Base-by-base conservation (phyloP, 2,329 filamentous ascomycete species). In the Pseudogymnoascus verrucosus region DNA sequence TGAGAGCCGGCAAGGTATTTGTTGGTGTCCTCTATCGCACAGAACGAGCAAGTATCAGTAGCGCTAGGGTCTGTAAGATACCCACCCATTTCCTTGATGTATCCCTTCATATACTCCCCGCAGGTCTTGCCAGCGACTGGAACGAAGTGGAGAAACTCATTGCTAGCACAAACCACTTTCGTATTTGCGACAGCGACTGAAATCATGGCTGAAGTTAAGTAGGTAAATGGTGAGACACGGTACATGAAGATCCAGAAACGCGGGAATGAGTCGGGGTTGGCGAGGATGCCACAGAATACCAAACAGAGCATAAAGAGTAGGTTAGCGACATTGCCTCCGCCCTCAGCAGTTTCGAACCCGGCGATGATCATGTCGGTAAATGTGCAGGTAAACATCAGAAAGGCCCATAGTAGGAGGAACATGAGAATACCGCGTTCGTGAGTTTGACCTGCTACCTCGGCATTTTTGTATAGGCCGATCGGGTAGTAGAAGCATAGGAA, bases 201-300 rank as follows among this genome's bases (percentile, higher is more conserved):
- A 0, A 93, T 74, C 77, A 96, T 86, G 23, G 78, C 70, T 6
- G 83, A 82, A 26, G 93, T 31, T 31, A 93, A 78, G 73, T 96
- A 96, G 0, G 89, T 93, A 63, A 96, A 89, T 0, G 92, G 91
- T 0, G 88, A 91, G 60, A 92, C 77, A 57, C 89, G 84, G 76
- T 93, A 93, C 87, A 92, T 90, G 79, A 91, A 91, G 69, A 88
- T 86, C 89, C 90, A 93, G 80, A 93, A 92, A 4, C 83, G 78
- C 0, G 90, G 89, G 37, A 93, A 81, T 1, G 76, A 74, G 2
- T 77, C 74, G 0, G 88, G 87, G 5, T 78, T 77, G 31, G 86
- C 86, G 66, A 96, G 82, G 7, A 82, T 82, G 21, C 93, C 84
- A 14, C 87, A 90, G 80, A 93, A 31, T 31, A 31, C 7, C 8